Base-by-base conservation (phyloP, 805 yeast species). In the Nakazawaea populi region DNA sequence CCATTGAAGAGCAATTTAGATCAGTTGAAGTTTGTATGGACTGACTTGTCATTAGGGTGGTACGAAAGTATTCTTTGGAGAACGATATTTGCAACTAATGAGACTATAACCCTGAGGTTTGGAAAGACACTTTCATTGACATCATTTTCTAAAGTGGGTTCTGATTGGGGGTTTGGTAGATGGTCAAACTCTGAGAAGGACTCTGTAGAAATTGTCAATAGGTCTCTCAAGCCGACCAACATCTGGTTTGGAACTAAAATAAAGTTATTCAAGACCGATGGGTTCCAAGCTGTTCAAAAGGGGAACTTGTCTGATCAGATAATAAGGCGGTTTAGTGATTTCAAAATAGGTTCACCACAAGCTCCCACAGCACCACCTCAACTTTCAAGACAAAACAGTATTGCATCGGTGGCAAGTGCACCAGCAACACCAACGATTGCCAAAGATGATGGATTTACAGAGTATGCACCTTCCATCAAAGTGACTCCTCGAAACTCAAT, bases 31-130 rank as follows among this genome's bases (percentile, higher is more conserved):
- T 84, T 87, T 56, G 62, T 68, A 5, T 88, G 96, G 96, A 75
- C 79, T 39, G 69, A 68, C 48, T 60, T 73, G 28, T 81, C 88
- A 0, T 67, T 87, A 28, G 91, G 90, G 0, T 88, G 96, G 96
- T 87, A 87, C 64, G 73, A 76, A 39, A 75, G 86, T 4, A 68
- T 85, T 8, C 58, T 87, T 29, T 85, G 87, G 83, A 80, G 83
- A 1, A 67, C 71, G 34, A 74, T 85, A 0, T 85, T 73, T 57
- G 56, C 63, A 27, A 65, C 59, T 47, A 65, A 69, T 52, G 72
- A 76, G 14, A 62, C 73, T 47, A 85, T 89, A 48, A 80, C 87
- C 5, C 76, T 80, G 42, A 78, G 76, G 54, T 61, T 85, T 29
- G 78, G 74, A 47, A 75, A 77, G 44, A 73, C 85, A 54, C 68